Evolutionary conservation across 305 asterid genomes (phyloP), one percentile per base, ranked within the genome.

Genomic region (Solanum hybrid): DNA sequence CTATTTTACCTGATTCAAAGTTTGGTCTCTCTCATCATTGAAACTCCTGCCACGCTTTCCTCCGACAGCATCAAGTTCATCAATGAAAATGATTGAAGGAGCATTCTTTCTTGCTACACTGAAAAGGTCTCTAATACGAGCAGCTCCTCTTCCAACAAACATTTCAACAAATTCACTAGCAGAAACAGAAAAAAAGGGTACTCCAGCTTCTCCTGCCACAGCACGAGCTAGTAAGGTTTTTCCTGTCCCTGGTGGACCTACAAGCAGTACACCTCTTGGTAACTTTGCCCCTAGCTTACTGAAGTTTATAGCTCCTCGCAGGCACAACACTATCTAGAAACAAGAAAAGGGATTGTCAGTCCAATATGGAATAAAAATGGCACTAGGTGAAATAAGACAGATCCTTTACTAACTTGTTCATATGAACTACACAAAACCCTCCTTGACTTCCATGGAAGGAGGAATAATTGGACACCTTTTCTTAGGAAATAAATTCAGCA

Each of bases 161-260:
- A 97, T 89, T 87, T 97, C 99, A 61, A 97, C 99, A 93, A 97
- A 97, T 91, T 97, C 99, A 93, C 99, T 97, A 31, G 99, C 99
- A 61, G 99, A 97, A 93, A 97, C 99, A 8, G 99, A 94, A 91
- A 94, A 97, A 89, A 97, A 97, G 3, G 99, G 99, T 8, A 97
- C 97, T 51, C 98, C 98, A 22, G 99, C 98, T 93, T 97, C 98
- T 89, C 99, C 99, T 74, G 98, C 98, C 82, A 97, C 99, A 35
- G 99, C 99, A 87, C 99, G 99, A 89, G 98, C 99, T 76, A 97
- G 93, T 81, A 97, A 92, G 7, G 99, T 96, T 93, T 97, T 97
- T 34, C 99, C 98, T 8, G 99, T 96, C 81, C 99, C 99, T 12
- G 99, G 99, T 46, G 99, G 99, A 74, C 99, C 99, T n/a, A 96